A percentile compares a stretch with the other conserved stretches of the same genome.
phyloP scores from a whole-genome alignment of 495 filamentous ascomycete species.

The Neurospora pannonica region DNA sequence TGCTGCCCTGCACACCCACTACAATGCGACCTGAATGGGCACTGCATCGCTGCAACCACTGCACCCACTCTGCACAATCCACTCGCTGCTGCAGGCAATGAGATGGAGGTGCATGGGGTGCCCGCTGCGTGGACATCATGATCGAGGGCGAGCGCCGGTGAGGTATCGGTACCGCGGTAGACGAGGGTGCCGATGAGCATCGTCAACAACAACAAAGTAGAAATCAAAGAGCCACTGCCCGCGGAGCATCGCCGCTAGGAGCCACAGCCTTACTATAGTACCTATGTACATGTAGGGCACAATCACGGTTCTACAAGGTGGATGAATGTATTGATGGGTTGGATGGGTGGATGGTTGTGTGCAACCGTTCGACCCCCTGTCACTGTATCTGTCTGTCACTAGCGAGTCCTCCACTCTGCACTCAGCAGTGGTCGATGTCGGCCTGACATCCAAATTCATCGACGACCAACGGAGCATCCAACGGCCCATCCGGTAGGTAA shows the following conservation, averaged over 20 bases:
- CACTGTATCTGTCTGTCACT: background rate
- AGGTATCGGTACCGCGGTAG: background rate
- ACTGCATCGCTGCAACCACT: background rate
- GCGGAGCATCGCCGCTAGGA: background rate
- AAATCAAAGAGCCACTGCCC: background rate
- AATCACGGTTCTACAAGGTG: background rate
- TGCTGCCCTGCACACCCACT: background rate
- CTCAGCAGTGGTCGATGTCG: background rate
- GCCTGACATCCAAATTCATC: background rate
- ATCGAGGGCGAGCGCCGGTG: background rate
- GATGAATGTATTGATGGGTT: background rate
- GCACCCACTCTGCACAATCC: background rate
- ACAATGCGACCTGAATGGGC: background rate
- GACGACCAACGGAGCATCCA: background rate
- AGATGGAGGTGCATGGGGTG: background rate
- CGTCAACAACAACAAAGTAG: background rate
- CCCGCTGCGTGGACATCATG: background rate
- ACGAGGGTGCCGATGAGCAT: background rate
- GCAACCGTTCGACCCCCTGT: background rate
- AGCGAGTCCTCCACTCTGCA: background rate
- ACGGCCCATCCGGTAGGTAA: background rate
- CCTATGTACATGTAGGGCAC: background rate
- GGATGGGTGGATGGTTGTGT: background rate
- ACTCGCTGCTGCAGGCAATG: background rate
- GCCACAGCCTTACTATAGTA: background rate